A percentile compares a stretch with the other conserved stretches of the same genome.
Evolutionary conservation across 2,329 filamentous ascomycete genomes (phyloP).

Genomic region (Bimuria novae-zelandiae): DNA sequence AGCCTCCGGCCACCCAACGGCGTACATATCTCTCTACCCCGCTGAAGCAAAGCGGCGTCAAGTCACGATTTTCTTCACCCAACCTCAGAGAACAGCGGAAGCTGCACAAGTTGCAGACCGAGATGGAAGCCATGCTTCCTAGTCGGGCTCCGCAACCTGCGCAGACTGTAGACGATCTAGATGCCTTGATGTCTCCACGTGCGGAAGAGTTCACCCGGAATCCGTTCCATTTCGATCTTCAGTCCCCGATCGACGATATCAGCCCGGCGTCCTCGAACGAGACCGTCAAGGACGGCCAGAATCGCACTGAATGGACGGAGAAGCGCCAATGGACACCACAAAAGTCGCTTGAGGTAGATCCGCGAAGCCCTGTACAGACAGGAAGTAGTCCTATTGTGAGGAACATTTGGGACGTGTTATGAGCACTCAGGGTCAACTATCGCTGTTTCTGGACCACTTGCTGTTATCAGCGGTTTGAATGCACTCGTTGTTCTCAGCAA

Average conservation of each 20-base stretch:
- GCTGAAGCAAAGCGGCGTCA: conserved; percentile 27
- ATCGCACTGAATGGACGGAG: conserved; percentile 33
- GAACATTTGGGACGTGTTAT: conserved; percentile 79
- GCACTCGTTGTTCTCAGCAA: not conserved
- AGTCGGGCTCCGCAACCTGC: conserved; percentile 28
- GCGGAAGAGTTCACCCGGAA: conserved; percentile 71
- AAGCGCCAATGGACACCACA: conserved; percentile 54
- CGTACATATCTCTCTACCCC: conserved; percentile 37
- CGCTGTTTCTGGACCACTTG: not conserved
- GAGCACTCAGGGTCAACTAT: conserved; percentile 30
- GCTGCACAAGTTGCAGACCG: conserved; percentile 46
- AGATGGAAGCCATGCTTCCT: conserved; percentile 45
- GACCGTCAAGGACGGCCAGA: conserved; percentile 36
- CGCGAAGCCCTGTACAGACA: conserved; percentile 73
- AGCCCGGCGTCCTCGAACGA: conserved; percentile 40
- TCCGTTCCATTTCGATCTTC: conserved; percentile 44
- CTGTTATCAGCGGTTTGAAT: not conserved
- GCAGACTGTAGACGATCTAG: conserved; percentile 46
- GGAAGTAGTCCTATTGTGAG: conserved; percentile 76
- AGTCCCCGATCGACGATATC: conserved; percentile 28
- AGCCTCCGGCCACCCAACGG: conserved; percentile 20
- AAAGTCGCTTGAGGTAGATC: conserved; percentile 66
- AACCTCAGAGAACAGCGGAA: conserved; percentile 45
- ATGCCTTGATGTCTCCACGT: conserved; percentile 71
- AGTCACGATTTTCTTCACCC: conserved; percentile 46